Conservation (phyloP, 306 rosid genomes). For the Dicorynia guianensis region DNA sequence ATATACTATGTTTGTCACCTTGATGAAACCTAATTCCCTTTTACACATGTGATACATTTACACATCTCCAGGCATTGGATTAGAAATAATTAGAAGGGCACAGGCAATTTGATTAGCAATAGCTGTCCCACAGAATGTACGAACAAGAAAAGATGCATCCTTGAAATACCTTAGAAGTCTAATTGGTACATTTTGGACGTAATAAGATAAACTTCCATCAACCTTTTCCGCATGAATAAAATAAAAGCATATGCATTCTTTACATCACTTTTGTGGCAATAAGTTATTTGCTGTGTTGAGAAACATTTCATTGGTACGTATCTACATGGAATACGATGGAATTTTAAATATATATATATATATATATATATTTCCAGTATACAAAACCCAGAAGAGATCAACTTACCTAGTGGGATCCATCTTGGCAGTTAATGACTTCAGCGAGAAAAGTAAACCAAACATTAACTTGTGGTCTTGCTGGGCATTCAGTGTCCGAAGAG, state of each 20-base stretch:
- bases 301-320: constrained; percentile 5
- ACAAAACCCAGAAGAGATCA: constrained; percentile 13
- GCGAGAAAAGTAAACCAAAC: constrained; percentile 96
- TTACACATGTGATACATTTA: too few species aligned
- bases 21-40: too few species aligned
- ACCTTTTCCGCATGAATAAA: background rate
- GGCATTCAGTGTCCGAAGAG: constrained; percentile 76
- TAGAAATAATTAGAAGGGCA: background rate
- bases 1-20: too few species aligned
- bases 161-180: background rate
- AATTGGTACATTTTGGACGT: constrained; percentile 1
- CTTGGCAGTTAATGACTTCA: constrained; percentile 91
- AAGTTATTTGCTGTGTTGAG: constrained; percentile 15
- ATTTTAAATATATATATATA: background rate
- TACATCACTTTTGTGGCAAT: constrained; percentile 21
- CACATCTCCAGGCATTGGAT: too few species aligned
- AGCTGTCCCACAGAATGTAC: constrained; percentile 9
- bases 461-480: constrained; percentile 97
- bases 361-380: background rate
- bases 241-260: constrained; percentile 17
- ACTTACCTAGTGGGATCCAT: constrained; percentile 85
- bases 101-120: background rate
- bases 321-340: background rate
- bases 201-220: background rate
- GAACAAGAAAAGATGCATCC: background rate